Evolutionary conservation across 2,329 filamentous ascomycete genomes (phyloP).

Genomic region (Pseudonectria foliicola): DNA sequence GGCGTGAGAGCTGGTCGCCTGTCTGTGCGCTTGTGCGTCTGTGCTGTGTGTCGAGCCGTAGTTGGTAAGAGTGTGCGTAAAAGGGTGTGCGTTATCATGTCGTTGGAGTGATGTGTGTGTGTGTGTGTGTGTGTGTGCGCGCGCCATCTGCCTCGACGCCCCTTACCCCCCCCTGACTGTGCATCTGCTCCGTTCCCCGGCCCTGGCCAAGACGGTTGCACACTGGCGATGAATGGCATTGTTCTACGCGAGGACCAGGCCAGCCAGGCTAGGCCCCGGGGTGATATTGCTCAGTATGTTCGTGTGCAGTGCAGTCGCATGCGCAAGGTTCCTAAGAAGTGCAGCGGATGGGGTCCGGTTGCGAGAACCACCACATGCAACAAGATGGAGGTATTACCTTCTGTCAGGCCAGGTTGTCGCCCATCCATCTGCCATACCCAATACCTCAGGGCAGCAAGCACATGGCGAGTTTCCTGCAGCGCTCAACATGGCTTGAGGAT

Average conservation of each 20-base stretch:
- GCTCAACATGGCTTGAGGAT: neutral
- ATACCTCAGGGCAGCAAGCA: too few species aligned
- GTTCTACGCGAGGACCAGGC: constrained; percentile 19
- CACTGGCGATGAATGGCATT: constrained; percentile 21
- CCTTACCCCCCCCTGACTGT: constrained; percentile 2
- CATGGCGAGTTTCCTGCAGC: neutral
- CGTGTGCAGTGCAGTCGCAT: constrained; percentile 16
- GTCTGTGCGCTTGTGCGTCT: neutral
- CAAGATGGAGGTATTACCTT: too few species aligned
- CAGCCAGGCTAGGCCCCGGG: constrained; percentile 16
- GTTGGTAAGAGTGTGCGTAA: too few species aligned
- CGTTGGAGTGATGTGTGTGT: constrained; percentile 12
- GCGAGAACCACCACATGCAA: too few species aligned
- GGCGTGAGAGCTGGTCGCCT: constrained; percentile 6
- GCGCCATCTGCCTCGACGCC: constrained; percentile 12
- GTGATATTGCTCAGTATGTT: constrained; percentile 18
- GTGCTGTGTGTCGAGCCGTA: too few species aligned
- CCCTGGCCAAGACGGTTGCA: constrained; percentile 17
- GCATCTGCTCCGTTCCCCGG: constrained; percentile 8
- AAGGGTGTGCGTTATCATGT: constrained; percentile 10
- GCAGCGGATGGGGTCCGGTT: too few species aligned
- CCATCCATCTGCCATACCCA: too few species aligned
- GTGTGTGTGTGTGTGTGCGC: too few species aligned
- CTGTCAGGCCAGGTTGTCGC: too few species aligned
- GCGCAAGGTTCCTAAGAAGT: constrained; percentile 13